Base-by-base conservation (phyloP, 441 rosid species). In the Erodium moschatum region DNA sequence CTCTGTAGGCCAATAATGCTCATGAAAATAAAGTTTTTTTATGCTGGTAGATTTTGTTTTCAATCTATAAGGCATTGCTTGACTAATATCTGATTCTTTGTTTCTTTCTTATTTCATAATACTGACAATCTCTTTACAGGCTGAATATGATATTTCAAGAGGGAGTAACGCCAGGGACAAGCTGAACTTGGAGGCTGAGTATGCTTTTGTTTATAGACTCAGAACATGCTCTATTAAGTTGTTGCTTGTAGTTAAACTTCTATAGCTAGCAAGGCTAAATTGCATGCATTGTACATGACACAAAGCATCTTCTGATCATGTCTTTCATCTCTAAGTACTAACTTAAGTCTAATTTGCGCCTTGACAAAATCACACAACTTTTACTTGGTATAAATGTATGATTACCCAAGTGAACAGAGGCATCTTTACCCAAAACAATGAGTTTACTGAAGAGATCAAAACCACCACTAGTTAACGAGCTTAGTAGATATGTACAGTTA, bases 151-250 rank as follows among this genome's bases (percentile, higher is more conserved):
- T 67, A 85, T 90, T 75, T 79, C 80, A 58, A 84, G 73, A 76
- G 90, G 86, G 44, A 79, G 81, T 74, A 82, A 87, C 81, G 46
- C 83, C 72, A 83, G 97, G 81, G 82, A 79, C 79, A 93, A 86
- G 82, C 82, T 93, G 82, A 89, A 73, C 84, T 68, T 81, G 82
- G 96, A 86, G 76, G 80, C 82, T 8, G 88, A 90, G 98, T 93
- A 93, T 70, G 92, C 69, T 50, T 74, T 38, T 72, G 66, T 52
- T 33, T 68, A 35, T 72, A 6, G 13, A 65, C 69, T 77, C 65
- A 61, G 33, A 61, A 11, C 65, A 46, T 75, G 38, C 66, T 64
- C 74, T 46, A 52, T 50, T 70, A 64, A 56, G 61, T 56, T 63
- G 29, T 52, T 29, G 61, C 10, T 9, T 24, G 21, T 8, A 11